Conservation (phyloP, 1,284 basidiomycete genomes). For the Volvariella volvacea region DNA sequence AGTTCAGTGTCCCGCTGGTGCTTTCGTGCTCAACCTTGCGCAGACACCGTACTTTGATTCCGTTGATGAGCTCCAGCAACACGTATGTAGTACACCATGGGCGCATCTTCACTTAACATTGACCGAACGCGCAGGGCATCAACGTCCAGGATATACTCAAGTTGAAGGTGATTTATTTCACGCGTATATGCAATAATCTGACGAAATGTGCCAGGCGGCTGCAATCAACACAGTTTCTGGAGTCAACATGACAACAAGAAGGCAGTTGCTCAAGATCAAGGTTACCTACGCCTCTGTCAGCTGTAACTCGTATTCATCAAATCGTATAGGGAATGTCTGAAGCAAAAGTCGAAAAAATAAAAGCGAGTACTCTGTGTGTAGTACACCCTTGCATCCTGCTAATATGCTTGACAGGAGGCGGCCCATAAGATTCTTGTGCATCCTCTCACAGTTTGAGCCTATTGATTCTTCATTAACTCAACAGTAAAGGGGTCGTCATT, state of each 20-base stretch:
- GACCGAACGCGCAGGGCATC: slow-evolving; percentile 60
- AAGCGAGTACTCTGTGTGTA: slow-evolving; percentile 40
- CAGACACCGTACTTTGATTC: slow-evolving; percentile 65
- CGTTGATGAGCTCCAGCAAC: slow-evolving; percentile 84
- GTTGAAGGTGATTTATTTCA: slow-evolving; percentile 57
- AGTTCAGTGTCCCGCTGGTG: not conserved
- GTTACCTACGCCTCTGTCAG: slow-evolving; percentile 28
- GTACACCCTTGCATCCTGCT: not conserved
- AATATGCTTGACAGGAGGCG: slow-evolving; percentile 59
- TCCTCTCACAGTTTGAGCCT: no score
- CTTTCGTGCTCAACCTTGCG: slow-evolving; percentile 1
- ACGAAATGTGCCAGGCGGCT: slow-evolving; percentile 39
- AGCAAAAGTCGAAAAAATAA: slow-evolving; percentile 94
- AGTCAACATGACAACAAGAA: slow-evolving; percentile 80
- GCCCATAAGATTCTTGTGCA: slow-evolving; percentile 82
- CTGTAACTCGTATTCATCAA: slow-evolving; percentile 3
- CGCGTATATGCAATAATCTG: not conserved
- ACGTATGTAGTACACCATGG: slow-evolving; percentile 41
- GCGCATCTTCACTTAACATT: slow-evolving; percentile 6
- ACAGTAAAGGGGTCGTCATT: slow-evolving; percentile 73
- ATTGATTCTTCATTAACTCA: slow-evolving; percentile 1
- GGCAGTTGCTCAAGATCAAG: slow-evolving; percentile 89
- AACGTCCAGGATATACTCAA: slow-evolving; percentile 92
- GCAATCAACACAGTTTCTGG: slow-evolving; percentile 77
- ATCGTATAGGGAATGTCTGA: slow-evolving; percentile 71